Conservation (phyloP, 192 early-diverging fungal genomes). For the Helicostylum pulchrum region DNA sequence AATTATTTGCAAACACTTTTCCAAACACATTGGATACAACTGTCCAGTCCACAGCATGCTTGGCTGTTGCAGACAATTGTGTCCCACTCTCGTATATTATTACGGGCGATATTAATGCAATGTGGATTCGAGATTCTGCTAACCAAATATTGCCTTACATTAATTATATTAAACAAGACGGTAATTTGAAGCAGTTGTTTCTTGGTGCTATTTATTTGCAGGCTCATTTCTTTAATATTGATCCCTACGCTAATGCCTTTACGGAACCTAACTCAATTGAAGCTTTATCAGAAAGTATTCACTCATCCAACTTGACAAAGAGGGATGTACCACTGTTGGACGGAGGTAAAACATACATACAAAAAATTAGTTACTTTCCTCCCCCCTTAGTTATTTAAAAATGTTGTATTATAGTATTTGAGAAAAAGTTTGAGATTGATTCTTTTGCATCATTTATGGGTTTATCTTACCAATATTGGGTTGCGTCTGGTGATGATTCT, state of each 20-base stretch:
- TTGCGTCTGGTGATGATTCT: slow-evolving; percentile 40
- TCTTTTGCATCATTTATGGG: slow-evolving; percentile 64
- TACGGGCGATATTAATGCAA: slow-evolving; percentile 72
- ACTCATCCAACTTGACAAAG: slow-evolving; percentile 35
- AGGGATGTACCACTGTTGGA: slow-evolving; percentile 16
- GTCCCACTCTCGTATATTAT: slow-evolving; percentile 59
- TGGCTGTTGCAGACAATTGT: slow-evolving; percentile 31
- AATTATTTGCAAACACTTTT: slow-evolving; percentile 59
- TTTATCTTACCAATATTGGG: slow-evolving; percentile 51
- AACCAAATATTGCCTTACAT: slow-evolving; percentile 65
- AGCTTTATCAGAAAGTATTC: slow-evolving; percentile 22
- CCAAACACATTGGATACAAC: slow-evolving; percentile 74
- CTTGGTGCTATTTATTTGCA: slow-evolving; percentile 57
- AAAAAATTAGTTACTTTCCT: slow-evolving; percentile 51
- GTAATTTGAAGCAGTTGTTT: slow-evolving; percentile 40
- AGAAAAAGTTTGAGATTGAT: slow-evolving; percentile 57
- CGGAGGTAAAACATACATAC: neutral
- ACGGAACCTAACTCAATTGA: slow-evolving; percentile 43
- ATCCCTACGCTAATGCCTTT: slow-evolving; percentile 67
- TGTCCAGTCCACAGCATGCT: slow-evolving; percentile 56
- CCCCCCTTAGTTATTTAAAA: slow-evolving; percentile 57
- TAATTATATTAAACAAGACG: slow-evolving; percentile 37
- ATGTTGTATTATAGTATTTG: neutral
- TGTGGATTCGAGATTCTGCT: slow-evolving; percentile 73
- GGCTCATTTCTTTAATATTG: slow-evolving; percentile 30